phyloP scores from a whole-genome alignment of 1,284 basidiomycete genomes.

The Ceratobasidium sp. region DNA sequence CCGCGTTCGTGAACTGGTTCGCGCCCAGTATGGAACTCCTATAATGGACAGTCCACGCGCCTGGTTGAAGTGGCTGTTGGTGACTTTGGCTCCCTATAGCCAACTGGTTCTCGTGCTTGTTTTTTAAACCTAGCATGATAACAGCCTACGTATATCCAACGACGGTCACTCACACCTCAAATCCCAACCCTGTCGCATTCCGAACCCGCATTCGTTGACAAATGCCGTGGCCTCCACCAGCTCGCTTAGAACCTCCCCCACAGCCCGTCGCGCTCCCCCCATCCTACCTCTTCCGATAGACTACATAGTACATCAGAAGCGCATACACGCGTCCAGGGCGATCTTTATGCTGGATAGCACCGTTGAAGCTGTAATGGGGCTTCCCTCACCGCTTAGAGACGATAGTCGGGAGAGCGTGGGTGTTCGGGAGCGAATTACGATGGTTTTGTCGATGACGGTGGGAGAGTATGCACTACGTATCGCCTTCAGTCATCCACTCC shows the following conservation, averaged over 20 bases:
- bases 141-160: slow-evolving; percentile 16
- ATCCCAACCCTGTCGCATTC: too few species aligned
- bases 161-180: slow-evolving; percentile 14
- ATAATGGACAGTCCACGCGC: slow-evolving; percentile 29
- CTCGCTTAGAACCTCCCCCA: slow-evolving; percentile 18
- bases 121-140: slow-evolving; percentile 23
- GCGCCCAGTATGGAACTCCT: slow-evolving; percentile 25
- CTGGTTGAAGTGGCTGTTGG: too few species aligned
- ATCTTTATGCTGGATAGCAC: slow-evolving; percentile 25
- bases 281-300: slow-evolving; percentile 22
- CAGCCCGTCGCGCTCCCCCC: slow-evolving; percentile 14
- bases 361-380: slow-evolving; percentile 3
- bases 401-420: slow-evolving; percentile 27
- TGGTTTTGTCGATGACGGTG: slow-evolving; percentile 11
- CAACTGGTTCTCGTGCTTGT: slow-evolving; percentile 11
- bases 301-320: slow-evolving; percentile 22
- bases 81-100: too few species aligned
- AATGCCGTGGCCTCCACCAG: slow-evolving; percentile 36
- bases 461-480: too few species aligned
- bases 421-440: slow-evolving; percentile 20
- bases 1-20: slow-evolving; percentile 36
- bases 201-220: slow-evolving; percentile 22
- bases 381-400: slow-evolving; percentile 29
- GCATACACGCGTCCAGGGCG: slow-evolving; percentile 41
- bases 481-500: too few species aligned